phyloP scores from a whole-genome alignment of 2,329 filamentous ascomycete genomes.

The Septoria linicola region DNA sequence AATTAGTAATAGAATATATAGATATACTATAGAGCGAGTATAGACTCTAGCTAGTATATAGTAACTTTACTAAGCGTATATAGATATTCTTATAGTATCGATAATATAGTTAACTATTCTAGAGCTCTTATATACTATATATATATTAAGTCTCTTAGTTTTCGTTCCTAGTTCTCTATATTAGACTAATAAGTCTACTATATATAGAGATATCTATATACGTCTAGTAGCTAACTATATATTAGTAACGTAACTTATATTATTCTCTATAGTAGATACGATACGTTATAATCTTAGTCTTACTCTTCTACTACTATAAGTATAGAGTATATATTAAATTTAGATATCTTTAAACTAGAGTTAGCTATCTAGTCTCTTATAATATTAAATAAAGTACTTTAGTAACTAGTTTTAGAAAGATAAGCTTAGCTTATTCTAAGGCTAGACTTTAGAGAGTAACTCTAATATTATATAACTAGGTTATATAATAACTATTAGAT shows the following conservation, averaged over 20 bases:
- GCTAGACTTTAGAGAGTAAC: too few species aligned
- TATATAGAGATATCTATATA: slow-evolving; percentile 1
- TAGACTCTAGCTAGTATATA: slow-evolving; percentile 3
- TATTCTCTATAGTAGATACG: too few species aligned
- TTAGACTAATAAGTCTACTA: slow-evolving; percentile 11
- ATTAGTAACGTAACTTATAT: slow-evolving; percentile 9
- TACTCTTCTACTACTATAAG: background rate
- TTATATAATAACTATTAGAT: too few species aligned
- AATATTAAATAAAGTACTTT: slow-evolving; percentile 11
- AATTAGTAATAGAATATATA: too few species aligned
- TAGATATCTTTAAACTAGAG: slow-evolving; percentile 15
- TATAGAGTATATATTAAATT: slow-evolving; percentile 8
- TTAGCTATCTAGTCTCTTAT: slow-evolving; percentile 8
- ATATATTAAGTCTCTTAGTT: too few species aligned
- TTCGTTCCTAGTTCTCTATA: slow-evolving; percentile 10
- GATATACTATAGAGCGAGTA: slow-evolving; percentile 9
- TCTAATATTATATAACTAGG: too few species aligned
- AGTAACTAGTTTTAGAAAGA: slow-evolving; percentile 7
- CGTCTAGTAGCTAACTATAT: background rate
- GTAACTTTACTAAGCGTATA: too few species aligned
- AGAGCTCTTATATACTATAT: too few species aligned
- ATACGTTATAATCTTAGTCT: too few species aligned
- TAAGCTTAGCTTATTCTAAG: too few species aligned
- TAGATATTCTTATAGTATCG: too few species aligned
- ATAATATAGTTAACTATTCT: too few species aligned